Evolutionary conservation across 2,329 filamentous ascomycete genomes (phyloP), one percentile per base, ranked within the genome.

Genomic region (Geosmithia morbida): DNA sequence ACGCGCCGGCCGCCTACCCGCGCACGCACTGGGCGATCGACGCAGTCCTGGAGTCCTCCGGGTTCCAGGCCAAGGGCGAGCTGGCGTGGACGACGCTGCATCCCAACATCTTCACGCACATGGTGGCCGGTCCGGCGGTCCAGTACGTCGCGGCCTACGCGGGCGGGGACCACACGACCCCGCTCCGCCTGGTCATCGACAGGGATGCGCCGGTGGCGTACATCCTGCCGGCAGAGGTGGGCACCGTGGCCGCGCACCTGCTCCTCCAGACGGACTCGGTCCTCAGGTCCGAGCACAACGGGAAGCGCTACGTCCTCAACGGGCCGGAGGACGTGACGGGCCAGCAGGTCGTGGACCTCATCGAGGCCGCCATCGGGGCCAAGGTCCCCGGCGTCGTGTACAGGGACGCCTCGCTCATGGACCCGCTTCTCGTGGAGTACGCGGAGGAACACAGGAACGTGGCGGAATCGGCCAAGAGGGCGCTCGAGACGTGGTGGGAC

Each of bases 1-100:
- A 62, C 47, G 57, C 14, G 42, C 39, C 19, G 1, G 60, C 57
- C 0, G 67, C 63, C 51, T 68, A 69, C 46, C 46, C 60, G 3
- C 57, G 66, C 7, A 39, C 53, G 1, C 65, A 69, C 44, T 68
- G 65, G 65, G 66, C 66, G 0, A 61, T 69, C 18, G 66, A 69
- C 51, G 22, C 55, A 5, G 47, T 69, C 39, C 56, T 69, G 3
- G 48, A 51, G 46, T 57, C 63, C 29, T 57, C 60, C 0, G 62
- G 64, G 45, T 68, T 67, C 44, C 41, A 48, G 10, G 17, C 6
- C 6, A 3, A 37, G 33, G 11, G 14, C 33, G 18, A 29, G 2
- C 48, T 69, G 43, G 55, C 57, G 11, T 69, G 63, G 63, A 66
- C 64, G 0, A 68, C 64, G 0, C 55, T 69, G 6, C 65, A 65